These are phyloP conservation scores for Chloranthus sessilifolius DNA, from an alignment of 164 flowering plant genomes.

Conservation along the genomic window DNA sequence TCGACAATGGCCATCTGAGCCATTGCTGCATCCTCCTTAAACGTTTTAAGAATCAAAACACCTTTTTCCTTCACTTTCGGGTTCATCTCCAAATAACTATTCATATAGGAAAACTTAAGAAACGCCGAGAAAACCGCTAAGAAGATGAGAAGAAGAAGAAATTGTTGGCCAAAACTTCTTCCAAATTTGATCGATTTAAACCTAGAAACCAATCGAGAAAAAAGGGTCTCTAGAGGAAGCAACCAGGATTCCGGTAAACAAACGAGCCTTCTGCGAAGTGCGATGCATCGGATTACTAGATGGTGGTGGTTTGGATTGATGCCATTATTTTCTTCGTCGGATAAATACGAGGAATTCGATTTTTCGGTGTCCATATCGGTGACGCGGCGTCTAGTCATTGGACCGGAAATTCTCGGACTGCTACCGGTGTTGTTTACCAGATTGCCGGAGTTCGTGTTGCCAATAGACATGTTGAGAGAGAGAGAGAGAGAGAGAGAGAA, in stretches of 20 bases:
- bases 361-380: slow-evolving; percentile 21
- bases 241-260: slow-evolving; percentile 18
- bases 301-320: neutral
- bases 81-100: slow-evolving; percentile 16
- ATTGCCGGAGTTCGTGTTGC: too few species aligned
- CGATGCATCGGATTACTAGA: neutral
- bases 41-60: slow-evolving; percentile 23
- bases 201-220: neutral
- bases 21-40: slow-evolving; percentile 41
- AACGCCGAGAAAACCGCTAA: slow-evolving; percentile 35
- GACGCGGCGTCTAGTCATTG: slow-evolving; percentile 25
- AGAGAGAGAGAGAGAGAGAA: too few species aligned
- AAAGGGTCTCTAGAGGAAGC: neutral
- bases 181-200: slow-evolving; percentile 23
- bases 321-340: slow-evolving; percentile 7
- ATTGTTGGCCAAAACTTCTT: slow-evolving; percentile 30
- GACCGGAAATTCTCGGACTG: slow-evolving; percentile 28
- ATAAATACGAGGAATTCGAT: neutral
- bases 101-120: slow-evolving; percentile 25
- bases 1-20: slow-evolving; percentile 35
- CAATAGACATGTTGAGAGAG: too few species aligned
- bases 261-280: slow-evolving; percentile 2
- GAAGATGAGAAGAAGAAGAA: slow-evolving; percentile 20
- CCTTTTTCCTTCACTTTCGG: slow-evolving; percentile 20
- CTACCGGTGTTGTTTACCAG: too few species aligned